Conservation (phyloP, 306 rosid genomes). For the Echinosophora koreensis region DNA sequence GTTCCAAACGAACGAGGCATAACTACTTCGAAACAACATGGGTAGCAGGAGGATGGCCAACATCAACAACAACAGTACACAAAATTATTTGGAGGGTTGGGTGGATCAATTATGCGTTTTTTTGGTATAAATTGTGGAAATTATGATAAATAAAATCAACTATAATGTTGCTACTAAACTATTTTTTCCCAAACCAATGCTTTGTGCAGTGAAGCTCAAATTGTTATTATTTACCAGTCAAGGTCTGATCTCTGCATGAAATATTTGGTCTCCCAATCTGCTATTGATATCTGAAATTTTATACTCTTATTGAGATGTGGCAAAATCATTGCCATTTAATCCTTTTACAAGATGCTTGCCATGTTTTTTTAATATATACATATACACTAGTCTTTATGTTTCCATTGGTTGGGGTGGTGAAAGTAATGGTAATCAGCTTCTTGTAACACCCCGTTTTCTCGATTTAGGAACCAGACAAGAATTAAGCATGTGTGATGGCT, state of each 20-base stretch:
- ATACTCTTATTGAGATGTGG: not conserved
- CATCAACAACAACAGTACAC: no score
- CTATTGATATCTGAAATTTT: not conserved
- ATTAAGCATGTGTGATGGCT: no score
- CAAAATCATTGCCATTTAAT: not conserved
- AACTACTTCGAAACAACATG: no score
- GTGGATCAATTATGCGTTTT: not conserved
- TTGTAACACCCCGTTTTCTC: no score
- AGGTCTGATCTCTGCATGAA: not conserved
- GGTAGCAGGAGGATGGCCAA: no score
- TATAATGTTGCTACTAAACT: not conserved
- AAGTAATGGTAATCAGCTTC: not conserved
- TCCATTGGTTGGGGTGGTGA: not conserved
- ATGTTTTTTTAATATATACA: not conserved
- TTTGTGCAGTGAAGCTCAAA: not conserved
- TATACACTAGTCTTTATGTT: not conserved
- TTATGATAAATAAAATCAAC: not conserved
- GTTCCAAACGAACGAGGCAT: no score
- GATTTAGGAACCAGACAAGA: no score
- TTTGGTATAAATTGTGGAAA: not conserved
- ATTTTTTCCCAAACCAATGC: not conserved
- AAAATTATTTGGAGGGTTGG: not conserved
- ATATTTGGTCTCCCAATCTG: not conserved
- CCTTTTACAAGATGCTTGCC: not conserved
- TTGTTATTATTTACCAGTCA: slow-evolving; percentile 11